Evolutionary conservation across 163 green algal genomes (phyloP), one percentile per base, ranked within the genome.

Genomic region (Scenedesmus sp.): DNA sequence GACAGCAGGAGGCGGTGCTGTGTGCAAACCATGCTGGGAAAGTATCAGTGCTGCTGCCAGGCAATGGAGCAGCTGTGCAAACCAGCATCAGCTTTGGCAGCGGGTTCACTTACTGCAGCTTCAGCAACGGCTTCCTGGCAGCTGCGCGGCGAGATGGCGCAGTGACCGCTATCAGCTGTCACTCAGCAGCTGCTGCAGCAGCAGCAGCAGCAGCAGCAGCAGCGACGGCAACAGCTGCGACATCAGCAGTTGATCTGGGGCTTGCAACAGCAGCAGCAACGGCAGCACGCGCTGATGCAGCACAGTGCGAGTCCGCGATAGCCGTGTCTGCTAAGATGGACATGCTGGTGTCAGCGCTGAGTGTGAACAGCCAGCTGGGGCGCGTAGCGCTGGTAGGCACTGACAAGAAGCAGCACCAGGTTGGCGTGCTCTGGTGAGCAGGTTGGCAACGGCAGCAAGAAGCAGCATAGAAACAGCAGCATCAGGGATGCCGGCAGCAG

Each of bases 261-360:
- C 16, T 13, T 81, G 49, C 81, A 51, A 30, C 49, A 61, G 16
- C 56, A 40, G 16, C 49, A 37, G 44, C 53, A 79, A 37, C 43
- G 49, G 37, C 85, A 65, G 42, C 46, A 35, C 10, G 22, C 3
- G 49, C 16, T 26, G 51, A 40, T 42, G 33, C 81, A 22, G 72
- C 87, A 46, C 44, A 49, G 30, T 91, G 40, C 15, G 56, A 88
- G 0, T 6, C 59, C 5, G 79, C 53, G n/a, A 26, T 82, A 6
- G 59, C 79, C n/a, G 79, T 88, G 42, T 91, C 80, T 79, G 80
- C 87, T 13, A 91, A 91, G 87, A n/a, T 92, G 2, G 83, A 92
- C 42, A 92, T 92, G 88, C 18, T 80, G 3, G 88, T 88, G 30
- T 76, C 43, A 43, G 65, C 30, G 40, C 33, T 92, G 35, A 51